A percentile compares a stretch with the other conserved stretches of the same genome.
These are phyloP conservation scores for Kitagawia praeruptora DNA, from an alignment of 129 eudicot genomes.

Conservation along the genomic window DNA sequence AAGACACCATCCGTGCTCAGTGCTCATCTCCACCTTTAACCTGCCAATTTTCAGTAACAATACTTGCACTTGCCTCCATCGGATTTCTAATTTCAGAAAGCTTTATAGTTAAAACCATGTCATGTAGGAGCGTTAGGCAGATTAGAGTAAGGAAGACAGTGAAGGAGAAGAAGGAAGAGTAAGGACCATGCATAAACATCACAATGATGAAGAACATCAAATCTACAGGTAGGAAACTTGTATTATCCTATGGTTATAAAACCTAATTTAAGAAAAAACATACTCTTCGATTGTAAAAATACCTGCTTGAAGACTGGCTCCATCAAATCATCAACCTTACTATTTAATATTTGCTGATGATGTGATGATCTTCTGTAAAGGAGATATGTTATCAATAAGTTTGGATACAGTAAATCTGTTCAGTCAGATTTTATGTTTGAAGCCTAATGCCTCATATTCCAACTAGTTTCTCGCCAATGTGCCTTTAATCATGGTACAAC, in stretches of 20 bases:
- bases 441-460: neutral
- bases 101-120: neutral
- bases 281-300: no score
- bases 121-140: neutral
- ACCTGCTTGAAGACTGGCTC: no score
- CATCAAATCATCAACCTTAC: no score
- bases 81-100: conserved; percentile 47
- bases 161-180: neutral
- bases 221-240: no score
- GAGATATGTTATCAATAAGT: neutral
- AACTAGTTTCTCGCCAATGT: neutral
- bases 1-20: conserved; percentile 74
- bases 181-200: no score
- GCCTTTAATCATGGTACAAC: neutral
- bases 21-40: conserved; percentile 89
- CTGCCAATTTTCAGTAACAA: conserved; percentile 81
- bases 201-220: neutral
- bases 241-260: no score
- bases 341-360: no score
- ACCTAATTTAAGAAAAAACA: no score
- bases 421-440: neutral
- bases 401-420: no score
- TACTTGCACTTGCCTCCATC: conserved; percentile 69
- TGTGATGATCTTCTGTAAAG: neutral
- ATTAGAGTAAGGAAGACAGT: neutral